Conservation (phyloP, 139 green algal genomes). For the Chlorella vulgaris region DNA sequence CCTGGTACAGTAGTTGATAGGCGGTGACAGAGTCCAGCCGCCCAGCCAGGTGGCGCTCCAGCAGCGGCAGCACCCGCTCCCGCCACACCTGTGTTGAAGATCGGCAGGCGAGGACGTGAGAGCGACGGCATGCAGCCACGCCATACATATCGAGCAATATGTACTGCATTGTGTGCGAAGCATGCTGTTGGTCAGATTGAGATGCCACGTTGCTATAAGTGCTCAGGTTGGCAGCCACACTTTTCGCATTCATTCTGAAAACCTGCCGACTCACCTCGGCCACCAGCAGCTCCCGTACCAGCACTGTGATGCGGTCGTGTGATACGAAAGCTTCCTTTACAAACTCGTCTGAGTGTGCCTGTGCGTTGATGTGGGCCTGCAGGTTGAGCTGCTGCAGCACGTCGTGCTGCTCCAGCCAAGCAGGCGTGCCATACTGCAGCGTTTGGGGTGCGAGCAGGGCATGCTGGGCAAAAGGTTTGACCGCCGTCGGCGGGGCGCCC, state of each 20-base stretch:
- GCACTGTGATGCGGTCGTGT: slow-evolving; percentile 67
- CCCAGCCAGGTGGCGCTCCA: slow-evolving; percentile 67
- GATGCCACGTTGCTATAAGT: too few relatives aligned
- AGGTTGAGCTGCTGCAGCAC: slow-evolving; percentile 67
- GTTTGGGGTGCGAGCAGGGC: not conserved
- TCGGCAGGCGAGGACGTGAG: too few relatives aligned
- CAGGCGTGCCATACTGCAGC: slow-evolving; percentile 54
- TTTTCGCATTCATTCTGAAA: too few relatives aligned
- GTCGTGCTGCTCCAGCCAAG: slow-evolving; percentile 71
- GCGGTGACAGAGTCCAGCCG: slow-evolving; percentile 55
- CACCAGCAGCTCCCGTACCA: slow-evolving; percentile 78
- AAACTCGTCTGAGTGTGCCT: slow-evolving; percentile 83
- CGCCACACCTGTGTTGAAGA: slow-evolving; percentile 71
- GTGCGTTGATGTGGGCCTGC: slow-evolving; percentile 85
- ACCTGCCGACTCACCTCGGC: too few relatives aligned
- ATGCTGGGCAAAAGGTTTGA: not conserved
- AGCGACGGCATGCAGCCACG: too few relatives aligned
- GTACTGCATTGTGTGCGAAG: too few relatives aligned
- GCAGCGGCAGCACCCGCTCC: slow-evolving; percentile 68
- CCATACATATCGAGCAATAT: too few relatives aligned
- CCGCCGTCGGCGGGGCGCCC: too few relatives aligned
- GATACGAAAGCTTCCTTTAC: slow-evolving; percentile 81
- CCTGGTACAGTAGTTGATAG: slow-evolving; percentile 80
- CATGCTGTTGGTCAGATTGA: too few relatives aligned
- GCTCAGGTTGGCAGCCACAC: too few relatives aligned